Evolutionary conservation across 768 basidiomycete genomes (phyloP).

Genomic region (Trametes cubensis): DNA sequence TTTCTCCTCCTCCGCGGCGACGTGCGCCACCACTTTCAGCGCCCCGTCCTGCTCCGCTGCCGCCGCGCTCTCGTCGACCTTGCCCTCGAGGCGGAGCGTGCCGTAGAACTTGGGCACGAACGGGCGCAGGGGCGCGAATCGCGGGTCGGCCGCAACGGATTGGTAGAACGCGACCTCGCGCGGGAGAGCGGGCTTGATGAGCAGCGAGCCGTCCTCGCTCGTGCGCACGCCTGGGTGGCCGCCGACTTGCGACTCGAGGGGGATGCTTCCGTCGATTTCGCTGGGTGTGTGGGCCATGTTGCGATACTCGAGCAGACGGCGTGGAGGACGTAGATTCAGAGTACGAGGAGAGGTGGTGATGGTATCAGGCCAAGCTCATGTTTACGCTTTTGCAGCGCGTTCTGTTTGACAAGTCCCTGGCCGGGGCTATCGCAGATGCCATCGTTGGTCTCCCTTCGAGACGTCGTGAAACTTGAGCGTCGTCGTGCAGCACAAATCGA

Average conservation of each 20-base stretch:
- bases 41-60: constrained; percentile 14
- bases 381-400: background rate
- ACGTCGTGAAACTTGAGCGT: too few relatives aligned
- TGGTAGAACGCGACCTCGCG: constrained; percentile 77
- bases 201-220: constrained; percentile 71
- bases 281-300: background rate
- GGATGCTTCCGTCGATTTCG: constrained; percentile 17
- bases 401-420: background rate
- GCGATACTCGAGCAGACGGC: background rate
- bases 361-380: constrained; percentile 16
- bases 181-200: constrained; percentile 75
- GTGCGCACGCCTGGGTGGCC: constrained; percentile 78
- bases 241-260: constrained; percentile 69
- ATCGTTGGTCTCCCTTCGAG: too few relatives aligned
- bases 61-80: constrained; percentile 44
- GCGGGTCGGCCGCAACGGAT: constrained; percentile 44
- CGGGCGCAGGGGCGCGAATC: constrained; percentile 48
- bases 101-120: constrained; percentile 82
- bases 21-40: constrained; percentile 27
- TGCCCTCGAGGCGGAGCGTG: constrained; percentile 71
- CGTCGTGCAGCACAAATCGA: too few relatives aligned
- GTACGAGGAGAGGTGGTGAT: constrained; percentile 13
- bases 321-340: background rate
- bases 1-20: constrained; percentile 39
- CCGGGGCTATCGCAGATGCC: too few relatives aligned